A percentile compares a stretch with the other conserved stretches of the same genome.
Conservation (phyloP, 495 filamentous ascomycete species). For the Penicillium pancosmium region DNA sequence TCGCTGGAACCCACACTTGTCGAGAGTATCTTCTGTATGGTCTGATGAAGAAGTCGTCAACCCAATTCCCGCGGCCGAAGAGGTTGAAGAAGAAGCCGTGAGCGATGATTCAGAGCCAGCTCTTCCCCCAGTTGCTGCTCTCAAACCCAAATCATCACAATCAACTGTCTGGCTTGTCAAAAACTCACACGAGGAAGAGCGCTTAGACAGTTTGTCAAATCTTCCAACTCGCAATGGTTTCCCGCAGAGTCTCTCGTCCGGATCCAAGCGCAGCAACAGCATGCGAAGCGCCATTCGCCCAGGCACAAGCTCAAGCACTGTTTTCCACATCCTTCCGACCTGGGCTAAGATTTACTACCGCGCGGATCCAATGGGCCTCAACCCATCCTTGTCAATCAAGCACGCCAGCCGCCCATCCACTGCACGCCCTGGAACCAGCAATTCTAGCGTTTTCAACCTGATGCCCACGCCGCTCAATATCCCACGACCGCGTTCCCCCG, state of each 20-base stretch:
- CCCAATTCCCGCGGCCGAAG: not conserved
- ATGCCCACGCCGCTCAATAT: slow-evolving; percentile 35
- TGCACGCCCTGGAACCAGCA: slow-evolving; percentile 32
- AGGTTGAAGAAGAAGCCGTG: not conserved
- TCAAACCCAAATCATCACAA: slow-evolving; percentile 30
- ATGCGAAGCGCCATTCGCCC: slow-evolving; percentile 39
- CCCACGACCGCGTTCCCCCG: slow-evolving; percentile 23
- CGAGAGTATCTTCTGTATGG: slow-evolving; percentile 71
- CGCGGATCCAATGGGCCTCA: slow-evolving; percentile 33
- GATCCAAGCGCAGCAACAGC: slow-evolving; percentile 44
- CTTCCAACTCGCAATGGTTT: slow-evolving; percentile 42
- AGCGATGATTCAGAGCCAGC: slow-evolving; percentile 5
- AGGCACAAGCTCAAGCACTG: slow-evolving; percentile 52
- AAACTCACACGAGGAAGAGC: slow-evolving; percentile 40
- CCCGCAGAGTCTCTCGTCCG: slow-evolving; percentile 37
- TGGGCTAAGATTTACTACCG: slow-evolving; percentile 55
- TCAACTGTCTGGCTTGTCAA: slow-evolving; percentile 53
- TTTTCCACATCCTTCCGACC: slow-evolving; percentile 54
- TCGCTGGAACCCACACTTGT: slow-evolving; percentile 75
- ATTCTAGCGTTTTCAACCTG: slow-evolving; percentile 35
- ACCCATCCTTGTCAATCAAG: slow-evolving; percentile 37
- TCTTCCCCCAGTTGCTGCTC: slow-evolving; percentile 19
- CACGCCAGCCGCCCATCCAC: slow-evolving; percentile 37
- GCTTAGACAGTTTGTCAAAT: slow-evolving; percentile 44
- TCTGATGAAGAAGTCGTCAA: slow-evolving; percentile 39